Evolutionary conservation across 192 early-diverging fungal species (phyloP).

Genomic region (Kappamyces sp.): DNA sequence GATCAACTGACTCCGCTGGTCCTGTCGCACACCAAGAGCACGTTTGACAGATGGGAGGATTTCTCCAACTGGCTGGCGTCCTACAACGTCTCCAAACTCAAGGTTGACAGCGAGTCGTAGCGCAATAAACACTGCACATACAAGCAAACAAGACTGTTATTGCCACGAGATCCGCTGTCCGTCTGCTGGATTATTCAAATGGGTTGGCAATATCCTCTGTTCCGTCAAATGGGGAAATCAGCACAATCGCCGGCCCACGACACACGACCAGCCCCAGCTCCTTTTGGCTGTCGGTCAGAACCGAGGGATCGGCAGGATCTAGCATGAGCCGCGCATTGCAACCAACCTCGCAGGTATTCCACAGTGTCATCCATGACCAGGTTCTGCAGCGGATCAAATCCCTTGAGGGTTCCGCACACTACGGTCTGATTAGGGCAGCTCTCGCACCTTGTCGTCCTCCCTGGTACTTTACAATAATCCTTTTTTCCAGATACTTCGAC

Average conservation of each 20-base stretch:
- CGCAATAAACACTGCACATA: neutral
- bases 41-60: conserved; percentile 16
- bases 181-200: conserved; percentile 35
- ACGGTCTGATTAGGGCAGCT: neutral
- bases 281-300: conserved; percentile 47
- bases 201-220: conserved; percentile 88
- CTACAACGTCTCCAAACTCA: neutral
- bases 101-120: neutral
- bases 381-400: conserved; percentile 88
- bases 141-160: neutral
- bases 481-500: conserved; percentile 87
- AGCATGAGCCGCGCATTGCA: conserved; percentile 2
- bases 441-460: conserved; percentile 84
- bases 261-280: conserved; percentile 80
- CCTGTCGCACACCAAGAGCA: neutral
- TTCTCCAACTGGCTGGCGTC: conserved; percentile 1
- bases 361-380: conserved; percentile 89
- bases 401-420: conserved; percentile 89
- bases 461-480: conserved; percentile 86
- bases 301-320: conserved; percentile 26
- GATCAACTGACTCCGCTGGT: conserved; percentile 15
- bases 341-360: conserved; percentile 64
- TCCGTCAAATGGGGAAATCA: conserved; percentile 87
- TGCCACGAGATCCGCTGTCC: neutral
- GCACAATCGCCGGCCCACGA: conserved; percentile 81